phyloP scores from a whole-genome alignment of 164 flowering plant species.

The Tetracentron sinense region DNA sequence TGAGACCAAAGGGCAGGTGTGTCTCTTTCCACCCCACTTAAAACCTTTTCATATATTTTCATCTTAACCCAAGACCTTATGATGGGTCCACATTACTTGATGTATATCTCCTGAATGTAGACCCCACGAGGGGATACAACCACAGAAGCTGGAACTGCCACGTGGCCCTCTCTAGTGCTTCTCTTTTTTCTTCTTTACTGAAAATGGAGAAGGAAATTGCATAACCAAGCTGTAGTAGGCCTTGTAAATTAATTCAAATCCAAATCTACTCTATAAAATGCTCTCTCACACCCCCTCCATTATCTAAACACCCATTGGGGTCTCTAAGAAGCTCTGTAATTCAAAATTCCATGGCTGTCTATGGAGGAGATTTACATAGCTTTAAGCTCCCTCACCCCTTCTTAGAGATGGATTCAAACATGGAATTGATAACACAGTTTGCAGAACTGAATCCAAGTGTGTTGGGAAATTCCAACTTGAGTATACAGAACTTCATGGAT shows the following conservation, averaged over 20 bases:
- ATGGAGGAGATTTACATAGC: constrained; percentile 22
- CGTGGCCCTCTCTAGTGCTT: constrained; percentile 3
- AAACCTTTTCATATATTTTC: not conserved
- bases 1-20: too few relatives aligned
- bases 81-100: constrained; percentile 4
- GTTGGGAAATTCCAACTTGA: constrained; percentile 18
- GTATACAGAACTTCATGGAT: constrained; percentile 18
- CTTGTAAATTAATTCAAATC: not conserved
- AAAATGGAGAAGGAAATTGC: not conserved
- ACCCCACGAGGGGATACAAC: constrained; percentile 7
- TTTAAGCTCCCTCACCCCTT: constrained; percentile 25
- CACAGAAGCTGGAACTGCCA: constrained; percentile 12
- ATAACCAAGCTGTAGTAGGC: too few relatives aligned
- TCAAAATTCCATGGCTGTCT: constrained; percentile 27
- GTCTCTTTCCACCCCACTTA: too few relatives aligned
- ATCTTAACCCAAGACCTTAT: not conserved
- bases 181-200: not conserved
- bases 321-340: constrained; percentile 8
- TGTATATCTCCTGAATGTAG: constrained; percentile 1
- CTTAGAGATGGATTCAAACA: constrained; percentile 28
- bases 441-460: constrained; percentile 11
- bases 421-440: constrained; percentile 30
- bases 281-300: constrained; percentile 9
- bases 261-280: not conserved
- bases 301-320: constrained; percentile 10